A percentile compares a stretch with the other conserved stretches of the same genome.
phyloP scores from a whole-genome alignment of 106 monocot genomes.

The Vanilla planifolia region DNA sequence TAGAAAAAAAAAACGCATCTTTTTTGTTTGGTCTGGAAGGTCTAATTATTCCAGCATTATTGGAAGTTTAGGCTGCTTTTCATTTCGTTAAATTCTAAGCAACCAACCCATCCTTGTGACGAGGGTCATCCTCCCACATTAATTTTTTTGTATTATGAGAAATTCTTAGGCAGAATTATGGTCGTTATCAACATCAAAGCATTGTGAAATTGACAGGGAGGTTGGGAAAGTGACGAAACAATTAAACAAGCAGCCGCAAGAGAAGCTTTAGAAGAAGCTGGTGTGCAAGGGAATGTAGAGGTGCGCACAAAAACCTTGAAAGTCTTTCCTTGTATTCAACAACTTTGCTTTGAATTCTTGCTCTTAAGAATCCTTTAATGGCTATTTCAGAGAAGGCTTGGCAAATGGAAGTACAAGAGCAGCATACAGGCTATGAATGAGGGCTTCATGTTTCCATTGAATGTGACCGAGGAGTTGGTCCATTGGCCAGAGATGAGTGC shows the following conservation, averaged over 20 bases:
- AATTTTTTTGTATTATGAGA: too few species aligned
- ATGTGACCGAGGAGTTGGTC: slow-evolving; percentile 50
- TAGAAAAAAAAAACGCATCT: too few species aligned
- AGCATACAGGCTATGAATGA: slow-evolving; percentile 34
- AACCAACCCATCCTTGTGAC: too few species aligned
- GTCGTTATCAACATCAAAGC: not conserved
- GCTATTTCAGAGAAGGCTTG: slow-evolving; percentile 29
- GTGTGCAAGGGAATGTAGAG: slow-evolving; percentile 47
- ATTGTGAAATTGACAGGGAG: slow-evolving; percentile 41
- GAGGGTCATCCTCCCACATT: too few species aligned
- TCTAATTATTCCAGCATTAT: too few species aligned
- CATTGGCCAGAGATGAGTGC: slow-evolving; percentile 71
- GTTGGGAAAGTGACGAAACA: slow-evolving; percentile 75
- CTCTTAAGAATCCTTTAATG: not conserved
- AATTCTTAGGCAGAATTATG: too few species aligned
- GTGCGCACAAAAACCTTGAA: not conserved
- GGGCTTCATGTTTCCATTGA: slow-evolving; percentile 71
- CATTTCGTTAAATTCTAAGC: too few species aligned
- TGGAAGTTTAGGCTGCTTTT: too few species aligned
- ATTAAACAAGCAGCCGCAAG: slow-evolving; percentile 56
- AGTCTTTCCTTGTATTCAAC: not conserved
- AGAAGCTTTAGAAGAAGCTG: slow-evolving; percentile 90
- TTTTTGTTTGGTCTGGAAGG: too few species aligned
- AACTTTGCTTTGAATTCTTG: not conserved
- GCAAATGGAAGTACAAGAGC: slow-evolving; percentile 63